Base-by-base conservation (phyloP, 2,329 filamentous ascomycete genomes). In the Colletotrichum tamarilloi region DNA sequence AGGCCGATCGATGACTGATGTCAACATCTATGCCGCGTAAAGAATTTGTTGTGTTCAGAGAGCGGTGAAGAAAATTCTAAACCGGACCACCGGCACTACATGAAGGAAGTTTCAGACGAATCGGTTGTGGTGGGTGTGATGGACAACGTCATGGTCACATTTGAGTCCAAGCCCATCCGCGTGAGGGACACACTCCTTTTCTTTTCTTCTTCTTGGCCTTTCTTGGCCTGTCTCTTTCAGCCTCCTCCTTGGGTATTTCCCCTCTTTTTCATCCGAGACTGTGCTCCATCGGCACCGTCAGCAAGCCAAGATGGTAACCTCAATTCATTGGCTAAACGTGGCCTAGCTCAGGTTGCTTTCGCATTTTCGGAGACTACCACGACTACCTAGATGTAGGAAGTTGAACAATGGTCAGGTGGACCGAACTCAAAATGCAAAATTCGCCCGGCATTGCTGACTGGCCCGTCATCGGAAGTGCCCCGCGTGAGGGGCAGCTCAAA, bases 251-350 rank as follows among this genome's bases (percentile, higher is more conserved):
- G 1, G 4, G 9, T 28, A 19, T 16, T 58, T 65, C 67, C 67
- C 67, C 67, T 70, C 67, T 70, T 60, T 55, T 60, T 59, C 38
- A 32, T 66, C 62, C 30, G 62, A 66, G 22, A 53, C 14, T 30
- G 2, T 16, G 1, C 16, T 11, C 19, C 55, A 30, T 52, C 35
- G 32, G 56, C 63, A 28, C 30, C 64, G 12, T 56, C 46, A 24
- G 12, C 8, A 35, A 46, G 57, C 42, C 42, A 49, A 49, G 42
- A 49, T 14, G n/a, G 11, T 16, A 68, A 68, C 49, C 46, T 9
- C 32, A 38, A 38, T 24, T 22, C 19, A 14, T 49, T 16, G 11
- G 42, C 14, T 30, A 12, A 62, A 58, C 35, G 19, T 42, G 46
- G 49, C 49, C 38, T 57, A 52, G 35, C 58, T 52, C 38, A 6